Evolutionary conservation across 306 rosid species (phyloP).

Genomic region (Mucuna pruriens): DNA sequence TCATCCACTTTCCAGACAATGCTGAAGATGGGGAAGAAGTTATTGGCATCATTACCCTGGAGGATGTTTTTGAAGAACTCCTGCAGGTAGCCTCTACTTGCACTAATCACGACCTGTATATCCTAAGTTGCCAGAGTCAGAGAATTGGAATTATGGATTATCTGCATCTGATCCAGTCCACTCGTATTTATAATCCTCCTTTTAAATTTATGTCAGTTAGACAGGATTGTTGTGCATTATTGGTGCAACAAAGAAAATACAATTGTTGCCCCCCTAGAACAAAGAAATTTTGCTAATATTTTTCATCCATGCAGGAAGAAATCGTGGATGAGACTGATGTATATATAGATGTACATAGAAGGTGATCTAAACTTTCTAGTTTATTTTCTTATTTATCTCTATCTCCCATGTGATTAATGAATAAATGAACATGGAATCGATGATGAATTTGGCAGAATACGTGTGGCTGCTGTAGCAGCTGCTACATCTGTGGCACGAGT

Average conservation of each 20-base stretch:
- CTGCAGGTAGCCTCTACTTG: conserved; percentile 66
- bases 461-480: conserved; percentile 97
- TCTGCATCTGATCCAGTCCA: not conserved
- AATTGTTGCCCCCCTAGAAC: conserved; percentile 44
- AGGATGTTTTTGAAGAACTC: conserved; percentile 98
- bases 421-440: conserved; percentile 32
- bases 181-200: not conserved
- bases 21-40: conserved; percentile 90
- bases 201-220: conserved; percentile 5
- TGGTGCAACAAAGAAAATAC: not conserved
- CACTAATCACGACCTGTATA: conserved; percentile 7
- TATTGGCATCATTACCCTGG: conserved; percentile 91
- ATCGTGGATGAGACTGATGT: conserved; percentile 98
- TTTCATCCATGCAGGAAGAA: conserved; percentile 73
- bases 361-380: conserved; percentile 47
- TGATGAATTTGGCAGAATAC: conserved; percentile 65
- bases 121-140: not conserved
- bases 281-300: conserved; percentile 43
- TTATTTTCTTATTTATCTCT: conserved; percentile 18
- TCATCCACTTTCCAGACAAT: conserved; percentile 55
- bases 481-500: conserved; percentile 92
- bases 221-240: not conserved
- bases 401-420: conserved; percentile 21
- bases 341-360: conserved; percentile 81
- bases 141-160: not conserved